phyloP scores from a whole-genome alignment of 441 rosid genomes.

The Euphorbia corollata region DNA sequence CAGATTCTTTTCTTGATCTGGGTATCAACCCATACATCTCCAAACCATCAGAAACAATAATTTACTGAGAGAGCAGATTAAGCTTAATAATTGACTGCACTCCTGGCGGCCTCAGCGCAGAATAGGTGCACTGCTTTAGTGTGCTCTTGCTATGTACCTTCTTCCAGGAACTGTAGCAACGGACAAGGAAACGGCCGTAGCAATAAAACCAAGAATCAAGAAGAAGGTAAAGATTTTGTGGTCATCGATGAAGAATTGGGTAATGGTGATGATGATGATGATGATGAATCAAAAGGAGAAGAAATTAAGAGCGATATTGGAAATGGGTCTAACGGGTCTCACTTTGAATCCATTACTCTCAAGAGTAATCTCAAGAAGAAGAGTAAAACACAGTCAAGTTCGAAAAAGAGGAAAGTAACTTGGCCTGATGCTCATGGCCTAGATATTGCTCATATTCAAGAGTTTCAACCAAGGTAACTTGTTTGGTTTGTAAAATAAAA shows the following conservation, averaged over 20 bases:
- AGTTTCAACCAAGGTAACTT: conserved; percentile 61
- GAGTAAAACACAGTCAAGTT: conserved; percentile 19
- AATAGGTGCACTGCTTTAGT: conserved; percentile 58
- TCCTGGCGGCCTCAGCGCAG: conserved; percentile 66
- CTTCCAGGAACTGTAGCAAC: conserved; percentile 30
- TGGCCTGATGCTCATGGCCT: conserved; percentile 77
- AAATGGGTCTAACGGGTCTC: conserved; percentile 35
- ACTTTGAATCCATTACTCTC: conserved; percentile 25
- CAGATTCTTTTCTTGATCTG: conserved; percentile 6
- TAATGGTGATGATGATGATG: not conserved
- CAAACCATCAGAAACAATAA: too few relatives aligned
- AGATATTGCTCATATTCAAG: conserved; percentile 71
- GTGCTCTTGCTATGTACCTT: conserved; percentile 62
- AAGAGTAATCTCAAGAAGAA: conserved; percentile 60
- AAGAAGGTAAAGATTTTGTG: conserved; percentile 17
- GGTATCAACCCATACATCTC: not conserved
- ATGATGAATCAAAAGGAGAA: conserved; percentile 16
- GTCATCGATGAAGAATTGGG: conserved; percentile 22
- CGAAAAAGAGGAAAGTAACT: conserved; percentile 54
- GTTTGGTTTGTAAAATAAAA: too few relatives aligned
- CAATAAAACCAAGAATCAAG: conserved; percentile 27
- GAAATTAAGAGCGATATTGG: conserved; percentile 7
- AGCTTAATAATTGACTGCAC: conserved; percentile 22
- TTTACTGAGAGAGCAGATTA: not conserved
- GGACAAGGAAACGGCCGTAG: conserved; percentile 17